Percentiles rank a stretch among this genome's conserved stretches.
Conservation (phyloP, 331 rosid species). For the Rosa hybrid region DNA sequence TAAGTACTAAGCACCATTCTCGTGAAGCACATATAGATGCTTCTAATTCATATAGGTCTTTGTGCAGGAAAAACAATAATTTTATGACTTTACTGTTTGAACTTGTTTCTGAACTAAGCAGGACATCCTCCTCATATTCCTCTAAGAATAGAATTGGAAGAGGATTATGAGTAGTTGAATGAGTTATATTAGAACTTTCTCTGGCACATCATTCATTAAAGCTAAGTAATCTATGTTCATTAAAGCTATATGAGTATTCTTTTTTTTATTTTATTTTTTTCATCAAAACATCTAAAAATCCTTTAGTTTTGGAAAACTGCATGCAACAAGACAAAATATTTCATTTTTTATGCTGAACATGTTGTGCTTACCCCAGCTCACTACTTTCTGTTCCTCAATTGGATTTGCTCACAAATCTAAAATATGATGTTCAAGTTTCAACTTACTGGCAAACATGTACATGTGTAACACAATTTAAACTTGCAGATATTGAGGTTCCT, state of each 20-base stretch:
- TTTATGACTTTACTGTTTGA: background rate
- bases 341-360: background rate
- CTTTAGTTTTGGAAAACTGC: background rate
- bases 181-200: background rate
- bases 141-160: background rate
- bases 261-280: too few species aligned
- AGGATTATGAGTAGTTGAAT: background rate
- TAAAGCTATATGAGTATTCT: too few species aligned
- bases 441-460: slow-evolving; percentile 15
- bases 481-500: slow-evolving; percentile 69
- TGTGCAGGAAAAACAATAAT: background rate
- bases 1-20: slow-evolving; percentile 17
- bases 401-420: background rate
- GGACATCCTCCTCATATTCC: slow-evolving; percentile 10
- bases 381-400: slow-evolving; percentile 10
- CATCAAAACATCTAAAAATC: background rate
- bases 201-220: background rate
- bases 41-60: background rate
- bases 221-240: too few species aligned
- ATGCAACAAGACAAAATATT: background rate
- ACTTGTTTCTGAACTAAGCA: slow-evolving; percentile 7
- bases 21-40: background rate
- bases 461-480: slow-evolving; percentile 23
- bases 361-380: background rate
- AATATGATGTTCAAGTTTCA: slow-evolving; percentile 21